Conservation (phyloP, 768 basidiomycete genomes). For the Hericium coralloides region DNA sequence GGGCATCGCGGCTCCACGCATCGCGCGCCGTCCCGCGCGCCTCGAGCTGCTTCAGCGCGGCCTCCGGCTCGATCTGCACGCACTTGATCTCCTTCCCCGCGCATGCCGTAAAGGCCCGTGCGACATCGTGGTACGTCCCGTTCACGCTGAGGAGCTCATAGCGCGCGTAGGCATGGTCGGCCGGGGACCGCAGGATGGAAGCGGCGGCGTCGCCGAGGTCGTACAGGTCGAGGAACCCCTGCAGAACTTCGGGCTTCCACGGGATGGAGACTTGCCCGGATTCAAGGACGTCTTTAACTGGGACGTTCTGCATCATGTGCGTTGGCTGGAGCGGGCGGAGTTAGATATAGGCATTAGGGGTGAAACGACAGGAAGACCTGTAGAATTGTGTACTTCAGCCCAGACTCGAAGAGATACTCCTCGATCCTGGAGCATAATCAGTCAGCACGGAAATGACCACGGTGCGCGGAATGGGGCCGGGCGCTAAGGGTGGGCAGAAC, state of each 20-base stretch:
- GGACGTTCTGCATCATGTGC: background rate
- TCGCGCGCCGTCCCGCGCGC: background rate
- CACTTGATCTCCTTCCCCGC: background rate
- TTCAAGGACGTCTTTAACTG: background rate
- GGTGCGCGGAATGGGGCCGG: background rate
- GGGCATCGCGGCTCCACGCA: background rate
- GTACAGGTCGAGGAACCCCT: background rate
- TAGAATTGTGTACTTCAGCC: background rate
- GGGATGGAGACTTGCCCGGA: background rate
- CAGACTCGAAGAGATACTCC: background rate
- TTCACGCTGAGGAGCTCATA: background rate
- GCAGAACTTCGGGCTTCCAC: background rate
- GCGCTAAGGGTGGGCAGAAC: background rate
- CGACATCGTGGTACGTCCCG: background rate
- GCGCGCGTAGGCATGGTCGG: background rate
- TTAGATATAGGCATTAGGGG: background rate
- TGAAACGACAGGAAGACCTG: background rate
- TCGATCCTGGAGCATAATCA: background rate
- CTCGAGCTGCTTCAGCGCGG: background rate
- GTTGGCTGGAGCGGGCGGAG: background rate
- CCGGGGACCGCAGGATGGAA: background rate
- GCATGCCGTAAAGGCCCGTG: background rate
- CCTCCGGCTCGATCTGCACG: background rate
- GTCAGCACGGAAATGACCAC: background rate
- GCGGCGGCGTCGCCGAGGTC: background rate